A percentile compares a stretch with the other conserved stretches of the same genome.
These are phyloP conservation scores for Prunus yedoensis DNA, from an alignment of 331 rosid genomes.

Conservation along the genomic window DNA sequence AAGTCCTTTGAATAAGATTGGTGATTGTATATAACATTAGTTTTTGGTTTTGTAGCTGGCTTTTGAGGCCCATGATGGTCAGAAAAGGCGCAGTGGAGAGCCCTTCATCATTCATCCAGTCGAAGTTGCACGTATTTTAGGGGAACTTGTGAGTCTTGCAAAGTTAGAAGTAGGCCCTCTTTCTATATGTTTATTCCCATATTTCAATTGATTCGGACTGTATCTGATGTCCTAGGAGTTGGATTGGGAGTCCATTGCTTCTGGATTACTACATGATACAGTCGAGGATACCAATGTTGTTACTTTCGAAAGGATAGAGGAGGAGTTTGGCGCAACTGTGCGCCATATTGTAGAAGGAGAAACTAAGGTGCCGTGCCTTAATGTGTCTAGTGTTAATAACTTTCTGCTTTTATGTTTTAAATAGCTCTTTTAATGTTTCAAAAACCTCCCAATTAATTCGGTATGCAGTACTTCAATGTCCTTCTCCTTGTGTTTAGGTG, in stretches of 20 bases:
- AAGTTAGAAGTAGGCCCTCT: conserved; percentile 16
- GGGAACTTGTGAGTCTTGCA: conserved; percentile 77
- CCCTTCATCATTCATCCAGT: conserved; percentile 99
- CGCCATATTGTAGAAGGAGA: conserved; percentile 99
- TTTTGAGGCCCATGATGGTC: conserved; percentile 97
- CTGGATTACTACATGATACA: conserved; percentile 95
- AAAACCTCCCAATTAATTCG: conserved; percentile 25
- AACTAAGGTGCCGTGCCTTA: conserved; percentile 69
- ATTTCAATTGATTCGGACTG: conserved; percentile 21
- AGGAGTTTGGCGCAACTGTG: conserved; percentile 86
- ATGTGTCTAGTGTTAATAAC: conserved; percentile 14
- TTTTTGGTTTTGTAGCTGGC: conserved; percentile 63
- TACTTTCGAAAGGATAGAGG: conserved; percentile 87
- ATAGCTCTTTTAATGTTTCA: conserved; percentile 17
- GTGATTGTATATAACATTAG: conserved; percentile 24
- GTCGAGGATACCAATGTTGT: conserved; percentile 94
- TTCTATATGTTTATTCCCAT: conserved; percentile 23
- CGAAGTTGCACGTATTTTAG: conserved; percentile 96
- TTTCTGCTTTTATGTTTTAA: neutral
- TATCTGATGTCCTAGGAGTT: conserved; percentile 58
- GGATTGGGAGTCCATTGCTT: conserved; percentile 98
- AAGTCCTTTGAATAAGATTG: conserved; percentile 25
- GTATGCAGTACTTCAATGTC: conserved; percentile 12
- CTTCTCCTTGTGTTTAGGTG: conserved; percentile 53
- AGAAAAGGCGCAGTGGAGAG: conserved; percentile 97